Conservation (phyloP, 345 rosid species). For the Heritiera fomes region DNA sequence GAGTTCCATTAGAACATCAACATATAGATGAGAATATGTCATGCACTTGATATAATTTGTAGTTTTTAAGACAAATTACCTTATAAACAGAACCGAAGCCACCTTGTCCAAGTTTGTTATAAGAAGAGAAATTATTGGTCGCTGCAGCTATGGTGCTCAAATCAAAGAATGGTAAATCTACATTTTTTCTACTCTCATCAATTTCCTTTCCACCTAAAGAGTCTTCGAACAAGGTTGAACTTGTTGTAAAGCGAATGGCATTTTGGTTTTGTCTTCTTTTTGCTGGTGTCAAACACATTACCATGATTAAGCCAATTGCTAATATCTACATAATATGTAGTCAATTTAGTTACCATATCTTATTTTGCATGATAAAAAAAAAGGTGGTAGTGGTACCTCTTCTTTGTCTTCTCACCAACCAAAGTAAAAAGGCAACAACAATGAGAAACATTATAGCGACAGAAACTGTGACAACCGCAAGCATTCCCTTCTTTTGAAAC, state of each 20-base stretch:
- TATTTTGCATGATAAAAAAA: background rate
- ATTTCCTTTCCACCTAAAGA: constrained; percentile 33
- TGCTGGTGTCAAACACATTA: constrained; percentile 23
- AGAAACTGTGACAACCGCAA: constrained; percentile 27
- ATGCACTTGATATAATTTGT: background rate
- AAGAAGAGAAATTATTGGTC: constrained; percentile 49
- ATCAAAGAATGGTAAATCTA: constrained; percentile 55
- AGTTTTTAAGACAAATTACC: constrained; percentile 31
- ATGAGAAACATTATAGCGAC: constrained; percentile 22
- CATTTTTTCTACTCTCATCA: constrained; percentile 32
- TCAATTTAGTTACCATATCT: background rate
- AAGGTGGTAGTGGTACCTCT: constrained; percentile 25
- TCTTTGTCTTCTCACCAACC: constrained; percentile 33
- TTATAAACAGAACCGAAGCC: constrained; percentile 76
- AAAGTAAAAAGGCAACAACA: constrained; percentile 8
- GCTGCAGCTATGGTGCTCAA: constrained; percentile 47
- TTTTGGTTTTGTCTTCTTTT: constrained; percentile 21
- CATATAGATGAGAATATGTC: background rate
- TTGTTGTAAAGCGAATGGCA: constrained; percentile 13
- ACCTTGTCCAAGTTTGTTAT: constrained; percentile 68
- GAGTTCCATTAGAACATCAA: background rate
- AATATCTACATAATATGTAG: background rate
- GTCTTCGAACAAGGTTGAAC: constrained; percentile 32
- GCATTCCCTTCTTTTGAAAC: constrained; percentile 30
- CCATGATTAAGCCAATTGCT: background rate